Conservation (phyloP, 805 yeast species). For the Metschnikowia gelsemii region DNA sequence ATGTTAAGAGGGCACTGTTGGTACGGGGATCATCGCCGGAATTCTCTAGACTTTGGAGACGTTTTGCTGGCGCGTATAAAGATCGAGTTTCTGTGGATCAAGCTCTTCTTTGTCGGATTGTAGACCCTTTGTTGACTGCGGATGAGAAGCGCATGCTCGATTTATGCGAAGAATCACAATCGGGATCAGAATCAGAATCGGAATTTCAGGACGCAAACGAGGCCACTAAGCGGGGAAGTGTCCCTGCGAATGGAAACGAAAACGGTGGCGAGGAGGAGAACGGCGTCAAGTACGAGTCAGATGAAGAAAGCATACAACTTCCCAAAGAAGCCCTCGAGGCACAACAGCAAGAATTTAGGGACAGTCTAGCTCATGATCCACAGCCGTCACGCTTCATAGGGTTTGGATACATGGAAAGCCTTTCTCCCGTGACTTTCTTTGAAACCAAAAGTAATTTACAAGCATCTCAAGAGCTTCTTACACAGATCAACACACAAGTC, state of each 20-base stretch:
- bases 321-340: not conserved
- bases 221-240: too few species aligned
- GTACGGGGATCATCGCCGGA: not conserved
- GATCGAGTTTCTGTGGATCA: conserved; percentile 2
- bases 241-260: too few species aligned
- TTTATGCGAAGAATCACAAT: conserved; percentile 6
- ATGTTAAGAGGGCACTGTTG: conserved; percentile 1
- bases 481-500: conserved; percentile 7
- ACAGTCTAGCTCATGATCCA: too few species aligned
- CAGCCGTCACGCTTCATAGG: too few species aligned
- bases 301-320: not conserved
- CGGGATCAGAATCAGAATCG: not conserved
- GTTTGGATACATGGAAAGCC: too few species aligned
- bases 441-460: not conserved
- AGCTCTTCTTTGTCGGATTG: conserved; percentile 2
- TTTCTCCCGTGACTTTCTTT: not conserved
- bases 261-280: too few species aligned
- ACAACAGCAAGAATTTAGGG: not conserved
- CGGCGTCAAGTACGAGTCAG: not conserved
- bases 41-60: conserved; percentile 8
- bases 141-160: conserved; percentile 3
- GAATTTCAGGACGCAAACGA: not conserved
- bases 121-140: not conserved
- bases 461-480: conserved; percentile 10
- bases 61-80: conserved; percentile 1